Base-by-base conservation (phyloP, 768 basidiomycete genomes). In the Polyporus arcularius region DNA sequence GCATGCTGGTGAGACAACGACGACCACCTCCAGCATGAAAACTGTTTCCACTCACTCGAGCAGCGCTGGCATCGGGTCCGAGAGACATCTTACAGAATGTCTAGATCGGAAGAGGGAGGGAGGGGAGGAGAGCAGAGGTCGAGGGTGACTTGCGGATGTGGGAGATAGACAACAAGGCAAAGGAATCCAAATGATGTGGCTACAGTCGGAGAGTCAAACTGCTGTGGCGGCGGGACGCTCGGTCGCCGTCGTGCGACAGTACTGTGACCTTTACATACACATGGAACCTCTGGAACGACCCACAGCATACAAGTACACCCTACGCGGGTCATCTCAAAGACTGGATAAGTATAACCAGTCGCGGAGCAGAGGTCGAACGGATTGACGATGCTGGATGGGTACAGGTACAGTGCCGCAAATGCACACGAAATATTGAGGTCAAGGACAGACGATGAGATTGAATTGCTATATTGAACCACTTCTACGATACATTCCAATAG, bases 41-140 rank as follows among this genome's bases (percentile, higher is more conserved):
- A 63, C 45, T 59, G 53, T 61, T 63, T 64, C 56, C 56, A 80
- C 82, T 73, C 63, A 86, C 85, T 78, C 85, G 84, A 66, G 72
- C 76, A 40, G 77, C 72, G 49, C 77, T 75, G 58, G 75, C 74
- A 65, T 82, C 80, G 52, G 76, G 73, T 59, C 75, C 77, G 31
- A 79, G 73, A 69, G 82, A 80, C 85, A 84, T 83, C 1, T 8
- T 54, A 14, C 7, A 42, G 53, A 38, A 49, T 42, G 52, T 41
- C 54, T 28, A 48, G 14, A 32, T 50, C 50, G 26, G 31, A 60
- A 43, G 31, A 38, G 18, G 32, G 28, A 41, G 39, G 53, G 48
- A 50, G 50, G 48, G 14, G 38, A 49, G 42, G 21, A 50, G 18
- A 35, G 30, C 47, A 40, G 47, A 42, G 56, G 57, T 48, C 46